Conservation (phyloP, 2,329 filamentous ascomycete species). For the Eutypella sp. region DNA sequence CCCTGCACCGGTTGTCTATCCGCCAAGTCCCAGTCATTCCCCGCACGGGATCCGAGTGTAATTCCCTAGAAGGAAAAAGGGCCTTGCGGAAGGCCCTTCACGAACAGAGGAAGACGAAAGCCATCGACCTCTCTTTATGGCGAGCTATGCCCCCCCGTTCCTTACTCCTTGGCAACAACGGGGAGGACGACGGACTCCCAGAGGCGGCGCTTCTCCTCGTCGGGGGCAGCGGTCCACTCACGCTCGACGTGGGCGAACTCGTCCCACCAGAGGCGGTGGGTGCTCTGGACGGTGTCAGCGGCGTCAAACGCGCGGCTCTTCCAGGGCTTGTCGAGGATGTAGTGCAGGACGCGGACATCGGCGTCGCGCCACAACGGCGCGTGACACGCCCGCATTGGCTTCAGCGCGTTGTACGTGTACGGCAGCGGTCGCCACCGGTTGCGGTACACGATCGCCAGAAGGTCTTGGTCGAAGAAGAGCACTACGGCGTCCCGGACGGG, state of each 20-base stretch:
- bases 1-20: too few relatives aligned
- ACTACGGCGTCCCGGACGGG: too few relatives aligned
- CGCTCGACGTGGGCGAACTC: slow-evolving; percentile 21
- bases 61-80: too few relatives aligned
- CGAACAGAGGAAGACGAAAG: too few relatives aligned
- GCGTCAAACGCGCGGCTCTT: slow-evolving; percentile 20
- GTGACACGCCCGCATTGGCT: slow-evolving; percentile 27
- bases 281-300: slow-evolving; percentile 21
- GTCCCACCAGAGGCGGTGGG: slow-evolving; percentile 30
- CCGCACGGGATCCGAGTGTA: too few relatives aligned
- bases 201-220: slow-evolving; percentile 20
- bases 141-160: background rate
- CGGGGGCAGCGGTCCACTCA: slow-evolving; percentile 21
- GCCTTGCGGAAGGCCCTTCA: too few relatives aligned
- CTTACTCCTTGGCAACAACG: slow-evolving; percentile 27
- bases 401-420: slow-evolving; percentile 26
- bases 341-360: slow-evolving; percentile 24
- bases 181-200: slow-evolving; percentile 28
- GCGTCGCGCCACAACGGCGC: slow-evolving; percentile 19
- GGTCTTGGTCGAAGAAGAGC: slow-evolving; percentile 27
- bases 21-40: too few relatives aligned
- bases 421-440: slow-evolving; percentile 23
- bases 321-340: slow-evolving; percentile 28
- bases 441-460: slow-evolving; percentile 24
- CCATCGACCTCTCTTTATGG: too few relatives aligned